A percentile compares a stretch with the other conserved stretches of the same genome.
Conservation (phyloP, 1,139 yeast species). For the Yamadazyma taylorii region DNA sequence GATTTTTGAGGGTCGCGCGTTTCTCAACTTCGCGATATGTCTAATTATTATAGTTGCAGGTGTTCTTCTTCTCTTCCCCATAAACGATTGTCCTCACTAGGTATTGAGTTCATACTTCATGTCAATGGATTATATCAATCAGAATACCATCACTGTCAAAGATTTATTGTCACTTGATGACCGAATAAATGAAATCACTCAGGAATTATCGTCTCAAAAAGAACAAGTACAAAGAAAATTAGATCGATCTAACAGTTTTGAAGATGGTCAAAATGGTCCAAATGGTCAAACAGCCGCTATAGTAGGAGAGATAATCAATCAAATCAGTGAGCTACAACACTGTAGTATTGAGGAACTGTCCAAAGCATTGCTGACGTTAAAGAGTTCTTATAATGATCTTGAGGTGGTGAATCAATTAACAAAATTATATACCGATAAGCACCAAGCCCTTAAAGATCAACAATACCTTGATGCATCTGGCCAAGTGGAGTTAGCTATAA, state of each 20-base stretch:
- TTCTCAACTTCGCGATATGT: not conserved
- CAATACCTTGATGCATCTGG: conserved; percentile 10
- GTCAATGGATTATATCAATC: conserved; percentile 28
- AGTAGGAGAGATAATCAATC: conserved; percentile 12
- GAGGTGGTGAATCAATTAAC: conserved; percentile 16
- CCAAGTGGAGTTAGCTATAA: conserved; percentile 7
- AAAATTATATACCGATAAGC: conserved; percentile 6
- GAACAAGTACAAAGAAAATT: conserved; percentile 11
- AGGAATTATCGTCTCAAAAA: conserved; percentile 15
- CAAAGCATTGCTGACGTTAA: conserved; percentile 17
- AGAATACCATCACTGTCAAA: conserved; percentile 25
- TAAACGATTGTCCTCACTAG: too few relatives aligned
- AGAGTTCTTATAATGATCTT: conserved; percentile 16
- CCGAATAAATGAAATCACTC: conserved; percentile 21
- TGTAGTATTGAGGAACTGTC: conserved; percentile 11
- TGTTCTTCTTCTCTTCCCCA: too few relatives aligned
- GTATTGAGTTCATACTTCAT: not conserved
- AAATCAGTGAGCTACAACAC: conserved; percentile 4
- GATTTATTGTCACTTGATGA: conserved; percentile 27
- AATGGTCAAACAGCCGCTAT: conserved; percentile 9
- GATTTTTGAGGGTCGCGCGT: conserved; percentile 2
- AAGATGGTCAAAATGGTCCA: too few relatives aligned
- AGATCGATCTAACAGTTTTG: conserved; percentile 8
- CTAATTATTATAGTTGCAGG: too few relatives aligned
- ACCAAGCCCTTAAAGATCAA: conserved; percentile 1